Conservation (phyloP, 225 moss, liverwort and hornwort genomes). For the Asterella californica region DNA sequence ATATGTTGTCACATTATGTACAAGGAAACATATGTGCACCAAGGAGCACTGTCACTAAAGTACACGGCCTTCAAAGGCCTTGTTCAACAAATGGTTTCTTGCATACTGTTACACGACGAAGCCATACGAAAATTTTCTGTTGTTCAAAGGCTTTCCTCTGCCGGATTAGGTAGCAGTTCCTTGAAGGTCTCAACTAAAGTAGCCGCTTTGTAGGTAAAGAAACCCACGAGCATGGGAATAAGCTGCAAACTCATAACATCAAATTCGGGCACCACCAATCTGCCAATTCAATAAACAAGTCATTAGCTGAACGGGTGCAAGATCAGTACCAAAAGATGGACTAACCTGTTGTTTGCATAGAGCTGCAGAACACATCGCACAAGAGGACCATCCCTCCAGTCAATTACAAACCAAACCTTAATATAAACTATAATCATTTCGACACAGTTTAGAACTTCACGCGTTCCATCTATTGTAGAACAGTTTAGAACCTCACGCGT, state of each 20-base stretch:
- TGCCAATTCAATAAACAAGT: conserved; percentile 25
- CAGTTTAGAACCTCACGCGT: conserved; percentile 60
- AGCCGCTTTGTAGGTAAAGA: conserved; percentile 94
- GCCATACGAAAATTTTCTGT: background rate
- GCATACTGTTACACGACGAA: background rate
- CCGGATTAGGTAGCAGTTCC: conserved; percentile 67
- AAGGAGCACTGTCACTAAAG: background rate
- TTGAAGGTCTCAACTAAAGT: conserved; percentile 81
- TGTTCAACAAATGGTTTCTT: background rate
- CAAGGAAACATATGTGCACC: background rate
- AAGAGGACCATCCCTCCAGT: too few relatives aligned
- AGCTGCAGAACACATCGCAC: too few relatives aligned
- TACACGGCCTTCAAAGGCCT: background rate
- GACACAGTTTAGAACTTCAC: conserved; percentile 35
- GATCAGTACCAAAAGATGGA: too few relatives aligned
- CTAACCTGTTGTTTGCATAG: too few relatives aligned
- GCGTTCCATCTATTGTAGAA: conserved; percentile 95
- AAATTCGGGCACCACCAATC: conserved; percentile 72
- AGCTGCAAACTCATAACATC: conserved; percentile 65
- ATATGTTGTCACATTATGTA: background rate
- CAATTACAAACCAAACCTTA: too few relatives aligned
- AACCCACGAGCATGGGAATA: conserved; percentile 90
- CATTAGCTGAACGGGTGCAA: background rate
- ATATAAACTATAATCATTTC: too few relatives aligned
- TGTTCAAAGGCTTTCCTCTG: conserved; percentile 19